These are phyloP conservation scores for Botrytis porri DNA, from an alignment of 2,329 filamentous ascomycete genomes.

Conservation along the genomic window DNA sequence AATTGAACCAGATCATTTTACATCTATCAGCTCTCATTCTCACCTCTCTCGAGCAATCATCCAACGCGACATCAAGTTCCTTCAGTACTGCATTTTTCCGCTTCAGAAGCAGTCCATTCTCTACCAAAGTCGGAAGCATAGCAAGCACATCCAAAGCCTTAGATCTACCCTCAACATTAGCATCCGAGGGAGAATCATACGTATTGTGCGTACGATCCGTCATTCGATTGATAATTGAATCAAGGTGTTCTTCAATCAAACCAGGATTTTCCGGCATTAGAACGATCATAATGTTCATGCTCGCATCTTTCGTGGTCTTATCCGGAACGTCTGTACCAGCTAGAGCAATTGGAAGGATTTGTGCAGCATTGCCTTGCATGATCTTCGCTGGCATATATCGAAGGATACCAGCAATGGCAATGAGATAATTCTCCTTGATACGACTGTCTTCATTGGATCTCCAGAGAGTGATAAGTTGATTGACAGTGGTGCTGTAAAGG, in stretches of 20 bases:
- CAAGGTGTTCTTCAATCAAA: constrained; percentile 31
- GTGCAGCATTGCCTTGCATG: constrained; percentile 21
- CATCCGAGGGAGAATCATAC: constrained; percentile 31
- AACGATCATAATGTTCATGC: constrained; percentile 28
- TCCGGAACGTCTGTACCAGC: constrained; percentile 31
- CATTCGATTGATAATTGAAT: constrained; percentile 35
- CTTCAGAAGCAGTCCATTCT: constrained; percentile 22
- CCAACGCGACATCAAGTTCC: constrained; percentile 32
- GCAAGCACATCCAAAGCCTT: constrained; percentile 35
- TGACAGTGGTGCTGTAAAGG: constrained; percentile 26
- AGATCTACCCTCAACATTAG: constrained; percentile 26
- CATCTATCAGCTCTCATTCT: constrained; percentile 30
- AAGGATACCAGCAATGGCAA: constrained; percentile 35
- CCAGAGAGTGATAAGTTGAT: constrained; percentile 27
- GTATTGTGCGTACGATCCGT: constrained; percentile 35
- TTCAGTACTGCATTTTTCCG: constrained; percentile 26
- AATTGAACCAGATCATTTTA: constrained; percentile 32
- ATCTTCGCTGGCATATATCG: constrained; percentile 27
- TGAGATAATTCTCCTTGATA: constrained; percentile 31
- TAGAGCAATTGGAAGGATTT: constrained; percentile 31
- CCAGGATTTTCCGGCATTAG: constrained; percentile 26
- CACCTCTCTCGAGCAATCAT: constrained; percentile 33
- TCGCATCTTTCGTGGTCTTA: constrained; percentile 31
- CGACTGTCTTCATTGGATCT: constrained; percentile 8
- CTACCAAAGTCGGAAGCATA: constrained; percentile 28